phyloP scores from a whole-genome alignment of 2,329 filamentous ascomycete genomes.

The Fusarium equiseti region DNA sequence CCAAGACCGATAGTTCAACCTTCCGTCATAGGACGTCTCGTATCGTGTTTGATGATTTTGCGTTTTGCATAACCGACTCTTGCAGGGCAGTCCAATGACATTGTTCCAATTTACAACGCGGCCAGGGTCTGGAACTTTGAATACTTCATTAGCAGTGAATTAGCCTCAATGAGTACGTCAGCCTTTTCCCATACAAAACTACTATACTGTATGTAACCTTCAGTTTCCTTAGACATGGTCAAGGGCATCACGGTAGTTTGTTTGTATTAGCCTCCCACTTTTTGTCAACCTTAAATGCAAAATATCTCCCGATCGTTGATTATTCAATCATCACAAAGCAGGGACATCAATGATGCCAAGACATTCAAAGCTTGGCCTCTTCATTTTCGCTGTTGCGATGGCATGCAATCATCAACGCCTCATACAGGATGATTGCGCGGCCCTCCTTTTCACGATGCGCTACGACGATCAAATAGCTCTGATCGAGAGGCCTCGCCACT shows the following conservation, averaged over 20 bases:
- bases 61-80: constrained; percentile 10
- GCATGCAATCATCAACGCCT: constrained; percentile 31
- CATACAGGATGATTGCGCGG: constrained; percentile 34
- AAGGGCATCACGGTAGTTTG: constrained; percentile 1
- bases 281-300: background rate
- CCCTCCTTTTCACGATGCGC: constrained; percentile 23
- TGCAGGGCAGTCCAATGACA: constrained; percentile 20
- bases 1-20: background rate
- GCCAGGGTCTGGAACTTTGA: constrained; percentile 1
- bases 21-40: constrained; percentile 9
- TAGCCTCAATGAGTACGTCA: constrained; percentile 25
- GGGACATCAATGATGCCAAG: constrained; percentile 24
- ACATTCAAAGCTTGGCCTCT: background rate
- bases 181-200: constrained; percentile 5
- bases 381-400: constrained; percentile 5
- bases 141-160: background rate
- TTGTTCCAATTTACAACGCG: constrained; percentile 27
- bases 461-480: background rate
- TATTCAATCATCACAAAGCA: constrained; percentile 35
- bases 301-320: constrained; percentile 9
- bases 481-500: background rate
- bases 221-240: constrained; percentile 6
- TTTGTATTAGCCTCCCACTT: background rate
- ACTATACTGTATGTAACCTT: background rate
- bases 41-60: constrained; percentile 28